These are phyloP conservation scores for Cyclaneusma minus DNA, from an alignment of 2,329 filamentous ascomycete genomes.

Conservation along the genomic window DNA sequence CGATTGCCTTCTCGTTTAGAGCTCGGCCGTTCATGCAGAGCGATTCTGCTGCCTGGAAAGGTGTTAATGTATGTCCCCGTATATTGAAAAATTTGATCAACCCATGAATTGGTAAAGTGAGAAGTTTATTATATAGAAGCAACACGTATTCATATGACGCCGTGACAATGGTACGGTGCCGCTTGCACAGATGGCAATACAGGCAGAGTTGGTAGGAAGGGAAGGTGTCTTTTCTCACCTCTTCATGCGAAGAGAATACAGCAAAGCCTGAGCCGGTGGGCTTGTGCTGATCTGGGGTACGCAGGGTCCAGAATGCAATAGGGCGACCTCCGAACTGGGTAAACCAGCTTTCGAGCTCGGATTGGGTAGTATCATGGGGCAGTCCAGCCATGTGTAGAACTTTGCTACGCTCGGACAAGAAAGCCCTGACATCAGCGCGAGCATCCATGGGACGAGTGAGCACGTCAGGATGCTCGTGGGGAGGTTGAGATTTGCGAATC, in stretches of 20 bases:
- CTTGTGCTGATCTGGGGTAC: constrained; percentile 97
- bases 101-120: constrained; percentile 6
- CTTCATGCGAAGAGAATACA: constrained; percentile 96
- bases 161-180: constrained; percentile 12
- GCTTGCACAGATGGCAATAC: constrained; percentile 13
- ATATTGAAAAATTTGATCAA: constrained; percentile 16
- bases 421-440: constrained; percentile 86
- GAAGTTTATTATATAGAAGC: constrained; percentile 15
- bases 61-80: constrained; percentile 18
- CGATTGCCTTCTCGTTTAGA: constrained; percentile 96
- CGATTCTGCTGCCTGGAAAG: constrained; percentile 73
- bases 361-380: constrained; percentile 95
- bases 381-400: constrained; percentile 95
- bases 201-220: constrained; percentile 10
- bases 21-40: constrained; percentile 98
- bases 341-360: constrained; percentile 98
- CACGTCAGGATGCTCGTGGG: constrained; percentile 88
- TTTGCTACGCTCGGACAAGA: constrained; percentile 91
- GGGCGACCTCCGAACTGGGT: constrained; percentile 95
- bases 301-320: constrained; percentile 97
- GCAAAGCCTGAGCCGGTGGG: constrained; percentile 97
- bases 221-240: constrained; percentile 45
- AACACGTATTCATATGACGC: constrained; percentile 15
- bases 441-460: constrained; percentile 93
- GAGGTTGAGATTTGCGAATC: constrained; percentile 89